Percentiles rank a stretch among this genome's conserved stretches.
phyloP scores from a whole-genome alignment of 2,329 filamentous ascomycete species.

The Neopestalotiopsis rosae region DNA sequence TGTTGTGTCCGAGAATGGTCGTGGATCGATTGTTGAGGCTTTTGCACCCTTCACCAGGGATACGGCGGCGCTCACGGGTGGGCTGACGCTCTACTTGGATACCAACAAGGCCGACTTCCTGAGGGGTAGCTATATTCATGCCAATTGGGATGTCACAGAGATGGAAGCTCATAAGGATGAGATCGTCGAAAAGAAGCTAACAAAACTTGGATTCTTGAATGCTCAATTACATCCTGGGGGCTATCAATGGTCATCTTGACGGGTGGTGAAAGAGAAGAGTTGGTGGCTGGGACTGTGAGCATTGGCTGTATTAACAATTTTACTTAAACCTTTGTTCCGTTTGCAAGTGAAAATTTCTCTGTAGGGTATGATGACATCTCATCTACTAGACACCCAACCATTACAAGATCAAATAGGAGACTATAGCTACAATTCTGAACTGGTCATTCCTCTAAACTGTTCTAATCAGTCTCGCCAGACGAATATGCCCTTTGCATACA shows the following conservation, averaged over 20 bases:
- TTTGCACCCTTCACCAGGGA: constrained; percentile 35
- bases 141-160: constrained; percentile 43
- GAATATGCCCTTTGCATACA: no score
- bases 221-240: background rate
- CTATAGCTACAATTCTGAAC: no score
- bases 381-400: no score
- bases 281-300: background rate
- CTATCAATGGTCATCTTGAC: background rate
- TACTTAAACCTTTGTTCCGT: no score
- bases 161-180: background rate
- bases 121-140: constrained; percentile 36
- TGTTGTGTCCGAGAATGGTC: constrained; percentile 27
- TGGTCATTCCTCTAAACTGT: no score
- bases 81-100: constrained; percentile 35
- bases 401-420: no score
- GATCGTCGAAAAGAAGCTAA: background rate
- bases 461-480: no score
- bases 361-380: no score
- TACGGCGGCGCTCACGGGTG: constrained; percentile 35
- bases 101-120: constrained; percentile 38
- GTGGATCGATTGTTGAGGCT: constrained; percentile 26
- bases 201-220: background rate
- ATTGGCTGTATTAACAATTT: no score
- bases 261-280: background rate
- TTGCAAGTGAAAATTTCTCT: no score